Evolutionary conservation across 306 rosid species (phyloP).

Genomic region (Sesbania bispinosa): DNA sequence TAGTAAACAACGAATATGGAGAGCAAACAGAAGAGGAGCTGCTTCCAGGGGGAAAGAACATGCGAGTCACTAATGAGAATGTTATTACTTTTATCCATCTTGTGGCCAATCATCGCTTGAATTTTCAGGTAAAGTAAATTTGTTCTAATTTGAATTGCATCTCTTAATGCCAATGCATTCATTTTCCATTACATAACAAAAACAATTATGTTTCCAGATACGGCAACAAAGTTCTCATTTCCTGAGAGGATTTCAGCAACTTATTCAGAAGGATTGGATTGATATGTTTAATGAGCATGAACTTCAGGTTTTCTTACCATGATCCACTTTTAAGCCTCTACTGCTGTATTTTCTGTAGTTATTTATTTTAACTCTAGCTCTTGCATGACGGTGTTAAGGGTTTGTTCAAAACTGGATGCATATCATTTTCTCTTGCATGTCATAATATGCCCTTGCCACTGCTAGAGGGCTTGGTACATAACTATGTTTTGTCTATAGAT

Average conservation of each 20-base stretch:
- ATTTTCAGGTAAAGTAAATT: conserved; percentile 67
- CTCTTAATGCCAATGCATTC: conserved; percentile 2
- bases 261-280: conserved; percentile 95
- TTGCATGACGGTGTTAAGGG: conserved; percentile 9
- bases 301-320: conserved; percentile 66
- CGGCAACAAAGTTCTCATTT: conserved; percentile 98
- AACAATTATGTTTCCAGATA: conserved; percentile 51
- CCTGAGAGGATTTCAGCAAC: conserved; percentile 96
- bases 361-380: neutral
- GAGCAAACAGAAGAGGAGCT: conserved; percentile 97
- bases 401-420: neutral
- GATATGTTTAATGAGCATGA: conserved; percentile 99
- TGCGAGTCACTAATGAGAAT: conserved; percentile 76
- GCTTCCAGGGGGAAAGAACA: conserved; percentile 73
- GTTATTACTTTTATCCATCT: conserved; percentile 96
- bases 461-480: neutral
- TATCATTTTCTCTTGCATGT: conserved; percentile 7
- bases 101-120: conserved; percentile 96
- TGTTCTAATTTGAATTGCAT: conserved; percentile 8
- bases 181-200: neutral
- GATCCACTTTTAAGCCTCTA: conserved; percentile 12
- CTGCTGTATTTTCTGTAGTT: neutral
- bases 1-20: conserved; percentile 93
- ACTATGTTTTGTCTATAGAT: neutral
- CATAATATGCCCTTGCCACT: neutral